A percentile compares a stretch with the other conserved stretches of the same genome.
Evolutionary conservation across 306 rosid genomes (phyloP).

Genomic region (Dicorynia guianensis): DNA sequence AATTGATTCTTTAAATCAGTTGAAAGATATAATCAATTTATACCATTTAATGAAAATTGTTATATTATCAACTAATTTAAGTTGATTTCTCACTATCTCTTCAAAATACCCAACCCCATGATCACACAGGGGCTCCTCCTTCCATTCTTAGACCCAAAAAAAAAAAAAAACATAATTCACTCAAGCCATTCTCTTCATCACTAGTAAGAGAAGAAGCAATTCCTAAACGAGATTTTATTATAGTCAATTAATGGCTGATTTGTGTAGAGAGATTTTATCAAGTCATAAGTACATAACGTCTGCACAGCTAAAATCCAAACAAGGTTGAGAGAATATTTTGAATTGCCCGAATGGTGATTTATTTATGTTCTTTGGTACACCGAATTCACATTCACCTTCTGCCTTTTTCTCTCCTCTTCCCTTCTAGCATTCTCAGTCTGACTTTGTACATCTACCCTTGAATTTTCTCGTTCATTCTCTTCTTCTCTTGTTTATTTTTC

Average conservation of each 20-base stretch:
- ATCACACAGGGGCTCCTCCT: too few relatives aligned
- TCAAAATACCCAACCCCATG: too few relatives aligned
- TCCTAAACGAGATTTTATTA: conserved; percentile 40
- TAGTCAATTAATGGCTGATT: conserved; percentile 42
- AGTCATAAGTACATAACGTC: conserved; percentile 19
- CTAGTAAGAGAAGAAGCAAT: conserved; percentile 26
- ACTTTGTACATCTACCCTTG: background rate
- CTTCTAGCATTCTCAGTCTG: conserved; percentile 30
- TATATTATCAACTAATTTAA: too few relatives aligned
- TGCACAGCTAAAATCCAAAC: conserved; percentile 54
- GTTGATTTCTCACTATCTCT: too few relatives aligned
- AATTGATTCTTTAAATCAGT: too few relatives aligned
- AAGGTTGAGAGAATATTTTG: conserved; percentile 23
- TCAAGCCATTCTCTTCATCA: too few relatives aligned
- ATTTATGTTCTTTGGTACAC: background rate
- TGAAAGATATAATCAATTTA: too few relatives aligned
- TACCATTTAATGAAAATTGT: too few relatives aligned
- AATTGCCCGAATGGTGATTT: conserved; percentile 3
- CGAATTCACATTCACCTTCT: conserved; percentile 1
- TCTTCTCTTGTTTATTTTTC: background rate
- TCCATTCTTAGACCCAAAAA: too few relatives aligned
- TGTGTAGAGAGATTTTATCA: conserved; percentile 20
- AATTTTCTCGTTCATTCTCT: background rate
- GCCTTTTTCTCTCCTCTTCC: conserved; percentile 27
- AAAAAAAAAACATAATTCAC: too few relatives aligned